phyloP scores from a whole-genome alignment of 768 basidiomycete genomes.

The Kockovaella imperatae region DNA sequence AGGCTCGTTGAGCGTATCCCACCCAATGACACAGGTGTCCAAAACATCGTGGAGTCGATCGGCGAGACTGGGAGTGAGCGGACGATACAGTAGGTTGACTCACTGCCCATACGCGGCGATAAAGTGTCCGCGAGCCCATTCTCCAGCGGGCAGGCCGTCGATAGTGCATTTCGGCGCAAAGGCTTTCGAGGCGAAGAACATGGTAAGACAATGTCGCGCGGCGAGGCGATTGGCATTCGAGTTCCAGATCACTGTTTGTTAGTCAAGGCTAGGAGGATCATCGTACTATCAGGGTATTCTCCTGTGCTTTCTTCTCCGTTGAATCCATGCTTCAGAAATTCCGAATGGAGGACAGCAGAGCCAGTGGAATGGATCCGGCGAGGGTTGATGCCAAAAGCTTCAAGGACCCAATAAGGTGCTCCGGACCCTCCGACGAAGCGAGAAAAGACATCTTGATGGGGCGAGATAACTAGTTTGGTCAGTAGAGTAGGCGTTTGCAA shows the following conservation, averaged over 20 bases:
- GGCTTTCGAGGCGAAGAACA: constrained; percentile 84
- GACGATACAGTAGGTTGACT: constrained; percentile 18
- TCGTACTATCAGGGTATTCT: constrained; percentile 31
- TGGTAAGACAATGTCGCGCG: constrained; percentile 81
- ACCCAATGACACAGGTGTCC: constrained; percentile 85
- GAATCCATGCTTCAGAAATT: constrained; percentile 15
- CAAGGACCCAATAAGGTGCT: constrained; percentile 87
- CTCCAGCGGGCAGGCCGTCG: constrained; percentile 85
- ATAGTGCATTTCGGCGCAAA: constrained; percentile 88
- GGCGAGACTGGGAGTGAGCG: constrained; percentile 51
- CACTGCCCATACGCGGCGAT: constrained; percentile 62
- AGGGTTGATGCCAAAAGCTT: constrained; percentile 79
- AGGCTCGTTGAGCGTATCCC: constrained; percentile 96
- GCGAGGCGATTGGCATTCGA: constrained; percentile 87
- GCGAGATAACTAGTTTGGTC: constrained; percentile 65
- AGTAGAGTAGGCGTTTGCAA: not conserved
- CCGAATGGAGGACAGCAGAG: constrained; percentile 22
- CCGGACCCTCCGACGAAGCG: constrained; percentile 91
- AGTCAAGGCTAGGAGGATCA: constrained; percentile 52
- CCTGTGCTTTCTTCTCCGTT: constrained; percentile 26
- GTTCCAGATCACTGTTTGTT: constrained; percentile 77
- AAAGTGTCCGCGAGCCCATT: constrained; percentile 71
- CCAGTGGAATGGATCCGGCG: constrained; percentile 43
- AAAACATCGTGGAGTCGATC: constrained; percentile 64
- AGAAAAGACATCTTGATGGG: constrained; percentile 97